Evolutionary conservation across 108 stramenopile species (phyloP).

Genomic region (Cyclostephanos tholiformis): DNA sequence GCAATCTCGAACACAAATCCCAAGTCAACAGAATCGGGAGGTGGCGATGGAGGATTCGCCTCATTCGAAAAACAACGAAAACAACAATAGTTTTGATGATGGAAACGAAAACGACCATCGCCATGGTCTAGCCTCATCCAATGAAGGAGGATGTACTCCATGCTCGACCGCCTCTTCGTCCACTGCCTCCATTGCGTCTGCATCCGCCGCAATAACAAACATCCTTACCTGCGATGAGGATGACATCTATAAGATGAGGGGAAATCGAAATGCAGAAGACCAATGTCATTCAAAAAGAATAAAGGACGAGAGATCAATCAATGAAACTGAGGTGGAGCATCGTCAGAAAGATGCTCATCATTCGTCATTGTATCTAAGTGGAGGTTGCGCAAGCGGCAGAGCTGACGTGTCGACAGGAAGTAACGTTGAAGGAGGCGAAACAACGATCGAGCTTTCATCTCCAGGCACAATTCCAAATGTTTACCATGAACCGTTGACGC

Average conservation of each 20-base stretch:
- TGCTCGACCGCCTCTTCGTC: background rate
- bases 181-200: background rate
- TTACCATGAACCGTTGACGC: slow-evolving; percentile 31
- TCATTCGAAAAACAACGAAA: no score
- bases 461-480: background rate
- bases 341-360: background rate
- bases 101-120: background rate
- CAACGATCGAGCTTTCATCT: background rate
- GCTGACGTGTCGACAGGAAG: background rate
- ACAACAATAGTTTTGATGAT: background rate
- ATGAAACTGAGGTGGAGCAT: background rate
- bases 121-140: background rate
- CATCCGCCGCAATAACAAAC: background rate
- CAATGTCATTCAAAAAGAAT: background rate
- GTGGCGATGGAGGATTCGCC: no score
- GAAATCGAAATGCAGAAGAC: background rate
- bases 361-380: background rate
- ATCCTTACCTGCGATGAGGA: background rate
- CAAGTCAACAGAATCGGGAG: no score
- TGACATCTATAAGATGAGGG: background rate
- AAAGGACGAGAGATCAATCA: background rate
- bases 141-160: background rate
- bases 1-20: no score
- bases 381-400: background rate
- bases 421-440: background rate